Conservation (phyloP, 495 filamentous ascomycete genomes). For the Neurospora tetrasperma region DNA sequence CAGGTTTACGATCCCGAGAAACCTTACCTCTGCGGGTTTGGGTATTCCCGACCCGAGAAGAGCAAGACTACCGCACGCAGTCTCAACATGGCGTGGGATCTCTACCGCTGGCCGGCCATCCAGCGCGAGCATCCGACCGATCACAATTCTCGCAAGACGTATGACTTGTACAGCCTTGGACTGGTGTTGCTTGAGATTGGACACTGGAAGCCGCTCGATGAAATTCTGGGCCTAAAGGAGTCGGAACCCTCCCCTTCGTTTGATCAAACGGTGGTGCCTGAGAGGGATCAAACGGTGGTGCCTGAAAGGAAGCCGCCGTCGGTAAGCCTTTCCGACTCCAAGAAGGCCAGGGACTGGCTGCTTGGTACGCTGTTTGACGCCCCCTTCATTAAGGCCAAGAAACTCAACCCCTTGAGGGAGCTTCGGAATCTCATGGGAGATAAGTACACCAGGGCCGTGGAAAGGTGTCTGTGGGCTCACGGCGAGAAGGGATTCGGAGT, state of each 20-base stretch:
- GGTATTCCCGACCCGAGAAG: constrained; percentile 21
- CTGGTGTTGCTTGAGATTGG: constrained; percentile 41
- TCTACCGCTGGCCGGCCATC: constrained; percentile 24
- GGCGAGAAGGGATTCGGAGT: constrained; percentile 22
- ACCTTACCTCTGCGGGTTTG: constrained; percentile 19
- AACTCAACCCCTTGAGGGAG: constrained; percentile 16
- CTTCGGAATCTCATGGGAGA: constrained; percentile 17
- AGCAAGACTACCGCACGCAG: constrained; percentile 17
- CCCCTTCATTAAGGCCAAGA: constrained; percentile 6
- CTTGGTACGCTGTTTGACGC: constrained; percentile 5
- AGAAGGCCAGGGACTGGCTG: constrained; percentile 19
- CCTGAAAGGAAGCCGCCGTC: neutral
- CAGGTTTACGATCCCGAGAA: neutral
- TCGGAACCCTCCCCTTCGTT: too few species aligned
- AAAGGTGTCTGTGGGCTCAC: constrained; percentile 22
- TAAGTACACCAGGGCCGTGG: constrained; percentile 16
- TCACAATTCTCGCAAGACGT: constrained; percentile 32
- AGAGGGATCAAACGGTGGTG: neutral
- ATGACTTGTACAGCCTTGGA: constrained; percentile 43
- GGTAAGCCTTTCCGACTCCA: constrained; percentile 15
- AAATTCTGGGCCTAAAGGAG: constrained; percentile 18
- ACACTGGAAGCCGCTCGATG: constrained; percentile 37
- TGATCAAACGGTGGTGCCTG: neutral
- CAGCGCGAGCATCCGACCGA: constrained; percentile 19
- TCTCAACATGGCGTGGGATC: constrained; percentile 19